A percentile compares a stretch with the other conserved stretches of the same genome.
Conservation (phyloP, 257 asterid genomes). For the Haberlea rhodopensis region DNA sequence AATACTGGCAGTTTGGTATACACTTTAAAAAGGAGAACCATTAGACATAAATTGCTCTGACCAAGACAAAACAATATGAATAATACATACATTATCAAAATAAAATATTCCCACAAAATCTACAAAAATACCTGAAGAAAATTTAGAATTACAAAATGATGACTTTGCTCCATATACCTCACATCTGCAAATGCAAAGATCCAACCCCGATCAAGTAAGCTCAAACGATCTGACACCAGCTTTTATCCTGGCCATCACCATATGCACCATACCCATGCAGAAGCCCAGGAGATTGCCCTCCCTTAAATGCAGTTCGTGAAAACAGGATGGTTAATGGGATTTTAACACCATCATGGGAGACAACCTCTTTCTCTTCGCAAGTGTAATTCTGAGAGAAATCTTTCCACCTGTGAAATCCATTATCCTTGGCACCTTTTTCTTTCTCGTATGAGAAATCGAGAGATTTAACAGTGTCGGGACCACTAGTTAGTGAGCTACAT, state of each 20-base stretch:
- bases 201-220: slow-evolving; percentile 96
- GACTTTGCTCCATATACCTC: slow-evolving; percentile 45
- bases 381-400: slow-evolving; percentile 53
- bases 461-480: slow-evolving; percentile 23
- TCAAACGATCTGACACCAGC: slow-evolving; percentile 86
- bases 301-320: slow-evolving; percentile 50
- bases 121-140: slow-evolving; percentile 2
- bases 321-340: slow-evolving; percentile 72
- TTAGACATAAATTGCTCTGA: not conserved
- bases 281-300: slow-evolving; percentile 75
- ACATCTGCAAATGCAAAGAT: slow-evolving; percentile 89
- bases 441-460: slow-evolving; percentile 22
- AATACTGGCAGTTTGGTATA: not conserved
- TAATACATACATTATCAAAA: not conserved
- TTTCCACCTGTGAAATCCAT: slow-evolving; percentile 34
- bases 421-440: slow-evolving; percentile 26
- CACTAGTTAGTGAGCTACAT: slow-evolving; percentile 14
- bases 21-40: not conserved
- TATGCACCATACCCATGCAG: slow-evolving; percentile 94
- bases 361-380: slow-evolving; percentile 65
- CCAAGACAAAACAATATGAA: not conserved
- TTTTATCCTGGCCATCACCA: slow-evolving; percentile 75
- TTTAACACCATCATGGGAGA: slow-evolving; percentile 67
- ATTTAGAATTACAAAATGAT: not conserved
- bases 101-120: not conserved